These are phyloP conservation scores for Podospora bellae-mahoneyi DNA, from an alignment of 495 filamentous ascomycete species.

Conservation along the genomic window DNA sequence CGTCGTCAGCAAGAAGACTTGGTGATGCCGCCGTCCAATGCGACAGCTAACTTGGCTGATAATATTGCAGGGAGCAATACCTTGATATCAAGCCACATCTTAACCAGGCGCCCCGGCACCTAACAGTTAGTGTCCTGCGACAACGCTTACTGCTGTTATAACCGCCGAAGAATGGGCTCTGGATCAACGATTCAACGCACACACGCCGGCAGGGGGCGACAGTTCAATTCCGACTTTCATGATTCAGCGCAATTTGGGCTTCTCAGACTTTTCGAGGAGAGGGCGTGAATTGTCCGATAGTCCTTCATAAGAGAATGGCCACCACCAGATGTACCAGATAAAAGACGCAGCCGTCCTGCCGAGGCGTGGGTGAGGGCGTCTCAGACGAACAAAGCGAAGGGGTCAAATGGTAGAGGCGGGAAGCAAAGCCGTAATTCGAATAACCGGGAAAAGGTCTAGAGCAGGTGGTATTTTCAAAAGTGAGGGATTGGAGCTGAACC, in stretches of 20 bases:
- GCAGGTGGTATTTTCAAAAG: conserved; percentile 2
- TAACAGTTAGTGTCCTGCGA: background rate
- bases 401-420: background rate
- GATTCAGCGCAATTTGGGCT: background rate
- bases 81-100: too few species aligned
- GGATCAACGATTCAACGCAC: background rate
- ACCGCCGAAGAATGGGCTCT: background rate
- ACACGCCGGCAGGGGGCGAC: background rate
- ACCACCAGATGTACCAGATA: background rate
- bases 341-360: background rate
- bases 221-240: background rate
- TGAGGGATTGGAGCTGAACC: conserved; percentile 6
- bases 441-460: background rate
- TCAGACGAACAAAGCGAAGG: conserved; percentile 6
- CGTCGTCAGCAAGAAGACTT: conserved; percentile 1
- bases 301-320: background rate
- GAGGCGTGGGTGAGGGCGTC: background rate
- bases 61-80: background rate
- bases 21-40: conserved; percentile 1
- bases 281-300: background rate
- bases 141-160: background rate
- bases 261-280: background rate
- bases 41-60: background rate
- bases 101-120: background rate
- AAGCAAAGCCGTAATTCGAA: background rate